Percentiles rank a stretch among this genome's conserved stretches.
Conservation (phyloP, 1,284 basidiomycete genomes). For the Papiliotrema flavescens region DNA sequence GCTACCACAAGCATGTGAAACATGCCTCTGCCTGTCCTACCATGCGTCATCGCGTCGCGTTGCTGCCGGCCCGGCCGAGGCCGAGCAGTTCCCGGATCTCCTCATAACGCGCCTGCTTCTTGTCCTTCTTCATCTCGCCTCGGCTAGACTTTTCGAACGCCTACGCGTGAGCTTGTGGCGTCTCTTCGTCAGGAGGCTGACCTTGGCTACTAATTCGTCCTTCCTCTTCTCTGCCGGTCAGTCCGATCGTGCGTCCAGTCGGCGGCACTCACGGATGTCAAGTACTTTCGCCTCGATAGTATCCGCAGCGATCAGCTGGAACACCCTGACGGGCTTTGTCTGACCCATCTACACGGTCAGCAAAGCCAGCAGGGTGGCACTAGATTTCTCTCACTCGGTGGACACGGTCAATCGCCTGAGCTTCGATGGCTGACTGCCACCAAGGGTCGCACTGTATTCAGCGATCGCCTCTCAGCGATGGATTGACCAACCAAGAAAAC, state of each 20-base stretch:
- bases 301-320: slow-evolving; percentile 80
- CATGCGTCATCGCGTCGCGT: no score
- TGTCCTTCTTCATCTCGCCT: slow-evolving; percentile 25
- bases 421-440: slow-evolving; percentile 76
- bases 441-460: slow-evolving; percentile 58
- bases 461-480: not conserved
- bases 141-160: slow-evolving; percentile 42
- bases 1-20: no score
- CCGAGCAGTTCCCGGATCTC: slow-evolving; percentile 43
- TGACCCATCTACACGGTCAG: slow-evolving; percentile 61
- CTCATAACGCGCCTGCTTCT: slow-evolving; percentile 41
- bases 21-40: no score
- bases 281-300: slow-evolving; percentile 82
- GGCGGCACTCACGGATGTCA: slow-evolving; percentile 66
- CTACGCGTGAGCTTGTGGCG: slow-evolving; percentile 9
- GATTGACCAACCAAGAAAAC: slow-evolving; percentile 68
- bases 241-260: not conserved
- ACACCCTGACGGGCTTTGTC: slow-evolving; percentile 73
- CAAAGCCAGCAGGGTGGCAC: slow-evolving; percentile 6
- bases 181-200: slow-evolving; percentile 1
- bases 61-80: slow-evolving; percentile 6
- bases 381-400: slow-evolving; percentile 53
- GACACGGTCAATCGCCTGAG: slow-evolving; percentile 72
- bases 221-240: slow-evolving; percentile 37
- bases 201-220: slow-evolving; percentile 39